phyloP scores from a whole-genome alignment of 2,329 filamentous ascomycete species.

The Macrophomina pseudophaseolina region DNA sequence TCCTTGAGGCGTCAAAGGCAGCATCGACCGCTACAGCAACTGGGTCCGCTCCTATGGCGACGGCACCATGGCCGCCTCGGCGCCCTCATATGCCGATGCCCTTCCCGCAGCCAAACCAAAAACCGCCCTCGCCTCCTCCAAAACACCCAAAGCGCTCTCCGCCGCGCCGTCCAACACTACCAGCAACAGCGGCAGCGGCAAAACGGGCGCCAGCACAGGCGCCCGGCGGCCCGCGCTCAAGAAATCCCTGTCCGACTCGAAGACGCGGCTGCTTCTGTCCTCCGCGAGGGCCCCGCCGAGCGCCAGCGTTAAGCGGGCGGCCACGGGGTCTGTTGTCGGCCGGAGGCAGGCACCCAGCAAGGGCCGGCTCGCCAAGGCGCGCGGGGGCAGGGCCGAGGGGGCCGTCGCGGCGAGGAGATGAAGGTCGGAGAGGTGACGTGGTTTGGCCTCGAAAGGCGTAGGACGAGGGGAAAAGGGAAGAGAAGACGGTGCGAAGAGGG shows the following conservation, averaged over 20 bases:
- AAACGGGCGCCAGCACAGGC: not conserved
- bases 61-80: constrained; percentile 11
- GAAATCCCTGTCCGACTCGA: constrained; percentile 3
- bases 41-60: constrained; percentile 27
- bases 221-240: not conserved
- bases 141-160: not conserved
- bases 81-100: not conserved
- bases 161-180: not conserved
- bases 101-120: not conserved
- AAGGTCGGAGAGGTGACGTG: too few relatives aligned
- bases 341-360: constrained; percentile 2
- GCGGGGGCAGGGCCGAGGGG: constrained; percentile 7
- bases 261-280: not conserved
- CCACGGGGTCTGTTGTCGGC: not conserved
- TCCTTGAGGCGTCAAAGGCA: constrained; percentile 27
- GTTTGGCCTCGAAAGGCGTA: too few relatives aligned
- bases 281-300: constrained; percentile 7
- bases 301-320: constrained; percentile 9
- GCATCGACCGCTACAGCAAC: constrained; percentile 28
- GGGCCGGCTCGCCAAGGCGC: constrained; percentile 18
- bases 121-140: not conserved
- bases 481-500: too few relatives aligned
- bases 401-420: too few relatives aligned
- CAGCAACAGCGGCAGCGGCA: too few relatives aligned
- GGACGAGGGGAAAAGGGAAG: too few relatives aligned